phyloP scores from a whole-genome alignment of 352 stramenopile species.

The Phytopythium montanum region DNA sequence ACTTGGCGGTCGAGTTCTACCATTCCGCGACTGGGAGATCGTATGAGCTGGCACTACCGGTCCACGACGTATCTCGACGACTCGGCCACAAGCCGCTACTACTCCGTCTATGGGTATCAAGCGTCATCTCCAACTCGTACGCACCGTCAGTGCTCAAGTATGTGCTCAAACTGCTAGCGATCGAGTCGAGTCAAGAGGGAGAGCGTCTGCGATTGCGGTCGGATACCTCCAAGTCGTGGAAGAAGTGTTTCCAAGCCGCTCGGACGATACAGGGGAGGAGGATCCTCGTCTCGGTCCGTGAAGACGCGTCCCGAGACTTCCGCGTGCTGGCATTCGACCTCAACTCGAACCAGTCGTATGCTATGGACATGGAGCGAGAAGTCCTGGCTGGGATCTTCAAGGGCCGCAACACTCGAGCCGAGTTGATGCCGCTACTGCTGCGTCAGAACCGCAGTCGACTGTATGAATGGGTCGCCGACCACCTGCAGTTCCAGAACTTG shows the following conservation, averaged over 20 bases:
- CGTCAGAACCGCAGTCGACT: conserved; percentile 34
- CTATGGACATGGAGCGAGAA: conserved; percentile 46
- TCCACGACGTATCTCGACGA: conserved; percentile 33
- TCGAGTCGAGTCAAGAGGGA: conserved; percentile 5
- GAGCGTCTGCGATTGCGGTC: conserved; percentile 16
- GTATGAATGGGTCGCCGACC: conserved; percentile 49
- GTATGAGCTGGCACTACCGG: conserved; percentile 25
- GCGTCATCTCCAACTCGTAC: conserved; percentile 73
- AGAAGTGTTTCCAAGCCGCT: conserved; percentile 26
- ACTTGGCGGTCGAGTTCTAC: conserved; percentile 57
- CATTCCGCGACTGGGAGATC: conserved; percentile 28
- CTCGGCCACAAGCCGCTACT: conserved; percentile 35
- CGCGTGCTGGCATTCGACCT: conserved; percentile 42
- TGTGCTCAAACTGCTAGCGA: conserved; percentile 38
- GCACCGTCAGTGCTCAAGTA: conserved; percentile 30
- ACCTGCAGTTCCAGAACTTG: conserved; percentile 55
- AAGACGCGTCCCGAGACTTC: conserved; percentile 40
- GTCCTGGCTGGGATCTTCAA: conserved; percentile 32
- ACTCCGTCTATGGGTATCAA: conserved; percentile 61
- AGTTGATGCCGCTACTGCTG: conserved; percentile 23
- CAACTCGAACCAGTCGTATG: conserved; percentile 30
- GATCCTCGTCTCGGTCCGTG: conserved; percentile 43
- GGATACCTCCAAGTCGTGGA: conserved; percentile 4
- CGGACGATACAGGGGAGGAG: conserved; percentile 33
- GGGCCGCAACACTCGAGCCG: conserved; percentile 7